Conservation (phyloP, 2,329 filamentous ascomycete genomes). For the Septoria linicola region DNA sequence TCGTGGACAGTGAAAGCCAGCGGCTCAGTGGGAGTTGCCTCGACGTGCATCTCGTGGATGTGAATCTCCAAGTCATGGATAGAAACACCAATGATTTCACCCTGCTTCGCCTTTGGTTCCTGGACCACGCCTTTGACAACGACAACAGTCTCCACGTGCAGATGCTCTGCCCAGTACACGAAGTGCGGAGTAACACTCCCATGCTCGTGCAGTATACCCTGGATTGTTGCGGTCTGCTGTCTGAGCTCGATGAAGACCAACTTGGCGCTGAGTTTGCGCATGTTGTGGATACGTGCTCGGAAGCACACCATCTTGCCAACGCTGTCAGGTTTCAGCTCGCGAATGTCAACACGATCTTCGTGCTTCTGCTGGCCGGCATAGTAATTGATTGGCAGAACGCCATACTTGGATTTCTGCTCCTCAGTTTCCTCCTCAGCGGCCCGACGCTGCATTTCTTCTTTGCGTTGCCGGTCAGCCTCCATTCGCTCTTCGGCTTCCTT, state of each 20-base stretch:
- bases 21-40: conserved; percentile 60
- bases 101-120: conserved; percentile 61
- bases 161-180: conserved; percentile 82
- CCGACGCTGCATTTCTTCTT: conserved; percentile 48
- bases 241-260: conserved; percentile 84
- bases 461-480: conserved; percentile 48
- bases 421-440: conserved; percentile 56
- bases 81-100: conserved; percentile 71
- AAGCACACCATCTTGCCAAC: conserved; percentile 64
- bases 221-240: conserved; percentile 78
- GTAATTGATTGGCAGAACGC: conserved; percentile 57
- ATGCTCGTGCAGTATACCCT: conserved; percentile 71
- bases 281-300: conserved; percentile 71
- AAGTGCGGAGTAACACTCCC: conserved; percentile 68
- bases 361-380: conserved; percentile 54
- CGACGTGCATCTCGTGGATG: conserved; percentile 64
- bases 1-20: conserved; percentile 70
- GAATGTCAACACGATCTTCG: conserved; percentile 51
- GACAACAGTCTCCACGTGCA: conserved; percentile 75
- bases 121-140: conserved; percentile 73
- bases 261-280: conserved; percentile 76
- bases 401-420: conserved; percentile 60
- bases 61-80: conserved; percentile 75
- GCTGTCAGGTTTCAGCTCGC: conserved; percentile 52
- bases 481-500: conserved; percentile 47